Base-by-base conservation (phyloP, 495 filamentous ascomycete species). In the Xylaria bambusicola region DNA sequence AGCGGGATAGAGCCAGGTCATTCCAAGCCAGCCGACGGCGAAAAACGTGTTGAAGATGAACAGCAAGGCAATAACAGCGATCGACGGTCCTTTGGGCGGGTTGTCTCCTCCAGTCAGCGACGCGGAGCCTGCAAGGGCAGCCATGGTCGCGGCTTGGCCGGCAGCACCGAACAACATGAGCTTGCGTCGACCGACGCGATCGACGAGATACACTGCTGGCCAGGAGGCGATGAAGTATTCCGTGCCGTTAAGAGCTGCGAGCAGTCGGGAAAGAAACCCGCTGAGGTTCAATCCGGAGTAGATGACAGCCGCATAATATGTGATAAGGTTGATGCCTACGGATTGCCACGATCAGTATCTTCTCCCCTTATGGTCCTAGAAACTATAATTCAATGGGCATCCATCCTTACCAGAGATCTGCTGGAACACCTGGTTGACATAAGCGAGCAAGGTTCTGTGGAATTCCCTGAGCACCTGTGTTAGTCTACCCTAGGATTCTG, bases 41-140 rank as follows among this genome's bases (percentile, higher is more conserved):
- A 91, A 92, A 76, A 90, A 90, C 1, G 86, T 87, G 68, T 87
- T 88, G 77, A 89, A 91, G 21, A 89, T 75, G 69, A 92, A 92
- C 27, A 89, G 71, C 63, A 77, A 69, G 13, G 74, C 64, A 66
- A 91, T 87, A 6, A 81, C 82, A 2, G 76, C 73, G 40, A 83
- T 68, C 6, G 76, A 66, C 36, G 74, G 69, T 0, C 54, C 52
- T 56, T 62, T 54, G 49, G 62, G 64, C 45, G 70, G 53, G 20
- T 67, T 58, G 49, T 69, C 63, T 17, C 48, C 49, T 24, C 47
- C 57, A 7, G 57, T 60, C 49, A 60, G 48, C 41, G 73, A 67
- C 62, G 72, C 66, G 38, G 69, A 54, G 66, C 76, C 80, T 6
- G 86, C 83, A 9, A 92, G 76, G 44, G 89, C 79, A 15, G 84